These are phyloP conservation scores for Deinandra increscens DNA, from an alignment of 129 eudicot species.

Conservation along the genomic window DNA sequence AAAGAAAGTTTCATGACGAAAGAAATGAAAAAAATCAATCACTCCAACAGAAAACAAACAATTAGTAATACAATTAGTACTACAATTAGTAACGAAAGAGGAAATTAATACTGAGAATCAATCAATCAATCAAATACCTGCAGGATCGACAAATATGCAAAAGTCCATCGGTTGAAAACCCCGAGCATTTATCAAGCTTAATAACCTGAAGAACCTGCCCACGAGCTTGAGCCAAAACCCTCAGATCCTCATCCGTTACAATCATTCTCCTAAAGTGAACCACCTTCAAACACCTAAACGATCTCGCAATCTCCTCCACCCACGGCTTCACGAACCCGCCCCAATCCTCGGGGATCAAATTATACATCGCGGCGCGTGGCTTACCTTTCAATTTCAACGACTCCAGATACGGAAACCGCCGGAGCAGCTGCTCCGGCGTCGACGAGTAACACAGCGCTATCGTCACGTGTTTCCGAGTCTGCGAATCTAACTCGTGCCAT, in stretches of 20 bases:
- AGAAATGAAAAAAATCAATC: too few species aligned
- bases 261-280: conserved; percentile 75
- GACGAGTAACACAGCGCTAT: conserved; percentile 70
- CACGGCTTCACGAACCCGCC: conserved; percentile 73
- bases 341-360: conserved; percentile 84
- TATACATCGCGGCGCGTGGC: conserved; percentile 91
- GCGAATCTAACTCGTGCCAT: conserved; percentile 63
- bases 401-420: conserved; percentile 57
- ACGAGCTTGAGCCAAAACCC: conserved; percentile 37
- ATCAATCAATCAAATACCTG: conserved; percentile 54
- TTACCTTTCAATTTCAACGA: conserved; percentile 73
- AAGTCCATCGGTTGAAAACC: conserved; percentile 67
- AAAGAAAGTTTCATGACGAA: too few species aligned
- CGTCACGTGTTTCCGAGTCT: conserved; percentile 68
- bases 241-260: conserved; percentile 64
- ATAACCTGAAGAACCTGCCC: conserved; percentile 50
- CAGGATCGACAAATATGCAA: conserved; percentile 44
- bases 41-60: background rate
- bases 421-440: conserved; percentile 49
- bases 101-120: too few species aligned
- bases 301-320: conserved; percentile 50
- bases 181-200: conserved; percentile 72
- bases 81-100: background rate
- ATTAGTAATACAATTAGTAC: too few species aligned
- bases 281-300: conserved; percentile 46